phyloP scores from a whole-genome alignment of 257 asterid genomes.

The Gentiana macrophylla region DNA sequence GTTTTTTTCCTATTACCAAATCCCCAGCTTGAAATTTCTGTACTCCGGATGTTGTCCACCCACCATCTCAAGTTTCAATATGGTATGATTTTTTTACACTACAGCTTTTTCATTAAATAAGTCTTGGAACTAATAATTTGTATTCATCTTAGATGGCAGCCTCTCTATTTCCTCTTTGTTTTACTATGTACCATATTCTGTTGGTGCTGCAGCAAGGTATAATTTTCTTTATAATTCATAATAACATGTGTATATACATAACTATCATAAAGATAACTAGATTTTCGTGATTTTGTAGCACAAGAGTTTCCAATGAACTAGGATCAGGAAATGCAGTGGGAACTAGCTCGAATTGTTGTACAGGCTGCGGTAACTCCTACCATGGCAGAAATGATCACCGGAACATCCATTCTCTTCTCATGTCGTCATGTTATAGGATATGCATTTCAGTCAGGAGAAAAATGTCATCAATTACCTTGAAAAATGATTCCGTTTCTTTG shows the following conservation, averaged over 20 bases:
- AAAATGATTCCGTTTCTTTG: constrained; percentile 17
- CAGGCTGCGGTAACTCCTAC: constrained; percentile 6
- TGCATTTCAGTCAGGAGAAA: constrained; percentile 20
- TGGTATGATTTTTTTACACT: constrained; percentile 6
- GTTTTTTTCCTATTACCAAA: constrained; percentile 12
- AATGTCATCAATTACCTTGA: constrained; percentile 25
- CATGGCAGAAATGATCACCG: constrained; percentile 2
- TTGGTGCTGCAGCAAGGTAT: constrained; percentile 66
- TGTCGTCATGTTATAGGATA: constrained; percentile 11
- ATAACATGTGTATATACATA: too few relatives aligned
- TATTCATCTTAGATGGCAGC: constrained; percentile 16
- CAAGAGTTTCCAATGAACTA: constrained; percentile 16
- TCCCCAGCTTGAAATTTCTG: constrained; percentile 16
- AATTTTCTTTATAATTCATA: background rate
- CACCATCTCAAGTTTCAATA: constrained; percentile 11
- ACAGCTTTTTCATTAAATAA: too few relatives aligned
- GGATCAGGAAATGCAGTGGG: constrained; percentile 14
- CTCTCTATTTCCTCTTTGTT: constrained; percentile 26
- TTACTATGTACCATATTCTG: constrained; percentile 40
- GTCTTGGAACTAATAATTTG: background rate
- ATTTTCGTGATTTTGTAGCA: constrained; percentile 25
- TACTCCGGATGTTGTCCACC: constrained; percentile 8
- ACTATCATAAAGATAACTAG: constrained; percentile 34
- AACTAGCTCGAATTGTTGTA: constrained; percentile 7
- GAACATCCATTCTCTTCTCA: background rate